These are phyloP conservation scores for Colletotrichum somersetense DNA, from an alignment of 2,329 filamentous ascomycete species.

Conservation along the genomic window DNA sequence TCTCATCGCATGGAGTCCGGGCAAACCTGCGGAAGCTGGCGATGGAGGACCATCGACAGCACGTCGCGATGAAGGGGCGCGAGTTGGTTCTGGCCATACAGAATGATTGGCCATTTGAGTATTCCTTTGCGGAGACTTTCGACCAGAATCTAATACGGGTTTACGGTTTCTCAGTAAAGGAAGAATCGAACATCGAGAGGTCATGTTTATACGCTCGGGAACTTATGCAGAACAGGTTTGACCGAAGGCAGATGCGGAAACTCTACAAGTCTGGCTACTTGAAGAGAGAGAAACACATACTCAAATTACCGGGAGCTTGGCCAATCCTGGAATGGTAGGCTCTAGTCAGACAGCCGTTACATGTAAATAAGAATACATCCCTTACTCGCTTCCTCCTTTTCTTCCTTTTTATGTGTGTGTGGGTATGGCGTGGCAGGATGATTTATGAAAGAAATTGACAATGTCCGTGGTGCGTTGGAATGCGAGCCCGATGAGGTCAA, in stretches of 20 bases:
- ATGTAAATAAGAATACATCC: too few relatives aligned
- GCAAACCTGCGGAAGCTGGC: not conserved
- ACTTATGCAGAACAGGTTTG: not conserved
- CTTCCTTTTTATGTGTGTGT: too few relatives aligned
- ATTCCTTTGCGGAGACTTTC: not conserved
- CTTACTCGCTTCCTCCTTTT: too few relatives aligned
- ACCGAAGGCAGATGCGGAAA: not conserved
- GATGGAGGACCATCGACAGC: not conserved
- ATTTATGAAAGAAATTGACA: too few relatives aligned
- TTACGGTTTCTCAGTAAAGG: not conserved
- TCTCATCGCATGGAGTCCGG: not conserved
- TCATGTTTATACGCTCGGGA: not conserved
- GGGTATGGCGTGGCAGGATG: too few relatives aligned
- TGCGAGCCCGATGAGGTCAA: not conserved
- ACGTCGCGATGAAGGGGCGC: not conserved
- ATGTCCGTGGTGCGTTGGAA: not conserved
- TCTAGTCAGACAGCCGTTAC: too few relatives aligned
- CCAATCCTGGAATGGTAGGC: not conserved
- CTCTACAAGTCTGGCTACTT: slow-evolving; percentile 11
- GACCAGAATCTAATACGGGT: not conserved
- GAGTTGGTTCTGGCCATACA: accelerated
- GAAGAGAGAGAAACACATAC: not conserved
- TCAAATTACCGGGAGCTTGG: slow-evolving; percentile 6
- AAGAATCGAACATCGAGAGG: not conserved
- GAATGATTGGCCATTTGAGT: not conserved